A percentile compares a stretch with the other conserved stretches of the same genome.
These are phyloP conservation scores for Cercospora canescens DNA, from an alignment of 2,329 filamentous ascomycete species.

Conservation along the genomic window DNA sequence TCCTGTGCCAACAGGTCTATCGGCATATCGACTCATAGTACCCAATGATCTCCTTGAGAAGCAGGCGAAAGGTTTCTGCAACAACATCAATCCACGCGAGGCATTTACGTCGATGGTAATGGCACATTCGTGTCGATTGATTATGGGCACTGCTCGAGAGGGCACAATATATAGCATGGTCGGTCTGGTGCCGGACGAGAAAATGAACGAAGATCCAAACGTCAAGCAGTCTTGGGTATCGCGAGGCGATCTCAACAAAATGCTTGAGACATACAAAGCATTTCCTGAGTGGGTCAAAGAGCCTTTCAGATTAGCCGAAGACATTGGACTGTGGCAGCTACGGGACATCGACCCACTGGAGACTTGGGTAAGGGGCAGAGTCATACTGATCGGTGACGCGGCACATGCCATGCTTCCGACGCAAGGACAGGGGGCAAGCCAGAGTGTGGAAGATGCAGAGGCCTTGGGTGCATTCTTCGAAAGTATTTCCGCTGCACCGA, in stretches of 20 bases:
- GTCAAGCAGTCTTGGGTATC: conserved; percentile 43
- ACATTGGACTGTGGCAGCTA: conserved; percentile 49
- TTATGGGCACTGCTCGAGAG: conserved; percentile 49
- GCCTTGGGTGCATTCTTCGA: conserved; percentile 34
- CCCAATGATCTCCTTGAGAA: conserved; percentile 27
- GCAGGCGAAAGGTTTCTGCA: conserved; percentile 24
- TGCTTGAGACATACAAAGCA: conserved; percentile 43
- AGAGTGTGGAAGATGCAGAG: conserved; percentile 46
- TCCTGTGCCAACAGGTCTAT: conserved; percentile 39
- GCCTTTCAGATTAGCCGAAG: conserved; percentile 35
- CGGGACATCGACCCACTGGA: conserved; percentile 47
- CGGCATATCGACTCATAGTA: conserved; percentile 42
- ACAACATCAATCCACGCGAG: conserved; percentile 36
- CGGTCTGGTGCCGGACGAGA: conserved; percentile 47
- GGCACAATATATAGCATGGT: conserved; percentile 44
- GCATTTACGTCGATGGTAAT: conserved; percentile 50
- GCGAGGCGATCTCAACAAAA: conserved; percentile 37
- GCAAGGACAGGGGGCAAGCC: conserved; percentile 46
- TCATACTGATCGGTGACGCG: conserved; percentile 40
- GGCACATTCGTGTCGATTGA: conserved; percentile 39
- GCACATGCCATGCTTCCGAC: conserved; percentile 45
- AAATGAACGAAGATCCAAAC: conserved; percentile 41
- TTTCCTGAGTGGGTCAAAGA: conserved; percentile 45
- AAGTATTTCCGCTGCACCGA: conserved; percentile 20
- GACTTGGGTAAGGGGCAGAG: conserved; percentile 36